A percentile compares a stretch with the other conserved stretches of the same genome.
Conservation (phyloP, 1,284 basidiomycete species). For the Marasmius fiardii region DNA sequence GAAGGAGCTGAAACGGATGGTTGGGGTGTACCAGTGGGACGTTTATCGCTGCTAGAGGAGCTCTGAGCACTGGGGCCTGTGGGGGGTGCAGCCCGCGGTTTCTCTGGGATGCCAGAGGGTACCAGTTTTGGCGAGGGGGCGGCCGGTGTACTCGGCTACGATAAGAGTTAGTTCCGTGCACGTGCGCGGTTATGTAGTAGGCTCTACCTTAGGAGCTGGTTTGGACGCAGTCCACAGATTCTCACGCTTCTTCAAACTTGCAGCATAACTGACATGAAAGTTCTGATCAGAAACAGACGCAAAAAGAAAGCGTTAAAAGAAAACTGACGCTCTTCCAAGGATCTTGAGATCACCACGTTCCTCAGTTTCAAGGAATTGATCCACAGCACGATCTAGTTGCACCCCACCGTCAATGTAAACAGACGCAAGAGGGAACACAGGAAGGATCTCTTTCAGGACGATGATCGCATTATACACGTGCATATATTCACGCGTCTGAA, state of each 20-base stretch:
- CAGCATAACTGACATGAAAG: constrained; percentile 53
- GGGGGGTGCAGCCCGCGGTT: constrained; percentile 32
- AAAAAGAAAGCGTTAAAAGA: background rate
- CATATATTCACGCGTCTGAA: constrained; percentile 85
- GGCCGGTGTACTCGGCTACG: constrained; percentile 30
- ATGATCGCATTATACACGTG: constrained; percentile 92
- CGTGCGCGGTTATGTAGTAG: background rate
- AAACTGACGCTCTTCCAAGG: constrained; percentile 67
- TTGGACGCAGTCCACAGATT: constrained; percentile 51
- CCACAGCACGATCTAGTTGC: constrained; percentile 62
- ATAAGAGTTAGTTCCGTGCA: background rate
- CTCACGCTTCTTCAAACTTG: constrained; percentile 69
- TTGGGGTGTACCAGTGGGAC: constrained; percentile 24
- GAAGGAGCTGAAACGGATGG: constrained; percentile 43
- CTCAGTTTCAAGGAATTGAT: constrained; percentile 69
- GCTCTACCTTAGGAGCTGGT: constrained; percentile 5
- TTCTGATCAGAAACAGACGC: background rate
- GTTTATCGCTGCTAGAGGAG: constrained; percentile 21
- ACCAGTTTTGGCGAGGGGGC: constrained; percentile 33
- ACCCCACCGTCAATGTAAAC: constrained; percentile 51
- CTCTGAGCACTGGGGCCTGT: constrained; percentile 34
- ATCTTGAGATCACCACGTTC: constrained; percentile 82
- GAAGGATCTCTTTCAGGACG: constrained; percentile 85
- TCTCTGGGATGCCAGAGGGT: constrained; percentile 32
- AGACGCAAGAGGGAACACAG: constrained; percentile 77